Evolutionary conservation across 495 filamentous ascomycete species (phyloP).

Genomic region (Astrocystis sublimbata): DNA sequence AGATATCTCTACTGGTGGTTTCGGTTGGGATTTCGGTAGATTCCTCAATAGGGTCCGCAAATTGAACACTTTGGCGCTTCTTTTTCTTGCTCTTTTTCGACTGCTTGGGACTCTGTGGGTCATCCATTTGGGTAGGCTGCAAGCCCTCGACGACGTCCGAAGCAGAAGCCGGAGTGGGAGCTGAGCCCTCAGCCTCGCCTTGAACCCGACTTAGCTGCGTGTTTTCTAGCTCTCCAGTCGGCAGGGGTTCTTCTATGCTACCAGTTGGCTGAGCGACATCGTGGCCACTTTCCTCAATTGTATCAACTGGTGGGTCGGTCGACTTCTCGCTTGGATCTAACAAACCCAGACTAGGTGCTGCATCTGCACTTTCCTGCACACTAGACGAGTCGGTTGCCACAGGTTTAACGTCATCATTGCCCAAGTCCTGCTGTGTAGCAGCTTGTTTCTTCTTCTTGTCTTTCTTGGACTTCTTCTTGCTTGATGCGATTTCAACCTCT

Average conservation of each 20-base stretch:
- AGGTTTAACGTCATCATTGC: background rate
- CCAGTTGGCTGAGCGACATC: background rate
- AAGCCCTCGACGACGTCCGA: constrained; percentile 18
- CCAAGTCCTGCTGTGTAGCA: constrained; percentile 16
- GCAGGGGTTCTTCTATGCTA: background rate
- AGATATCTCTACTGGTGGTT: background rate
- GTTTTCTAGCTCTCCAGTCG: constrained; percentile 2
- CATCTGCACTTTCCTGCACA: constrained; percentile 5
- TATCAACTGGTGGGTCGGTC: constrained; percentile 2
- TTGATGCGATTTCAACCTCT: background rate
- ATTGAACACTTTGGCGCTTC: constrained; percentile 29
- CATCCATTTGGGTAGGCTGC: constrained; percentile 16
- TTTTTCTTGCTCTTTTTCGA: constrained; percentile 35
- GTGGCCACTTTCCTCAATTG: constrained; percentile 3
- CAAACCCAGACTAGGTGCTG: background rate
- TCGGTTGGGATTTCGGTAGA: constrained; percentile 21
- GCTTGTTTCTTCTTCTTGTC: constrained; percentile 24
- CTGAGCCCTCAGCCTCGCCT: constrained; percentile 10
- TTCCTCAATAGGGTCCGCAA: constrained; percentile 25
- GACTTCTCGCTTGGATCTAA: constrained; percentile 2
- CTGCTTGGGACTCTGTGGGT: constrained; percentile 11
- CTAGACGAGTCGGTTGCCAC: constrained; percentile 10
- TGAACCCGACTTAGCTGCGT: background rate
- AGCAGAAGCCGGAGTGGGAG: background rate
- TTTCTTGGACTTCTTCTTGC: constrained; percentile 13